Percentiles rank a stretch among this genome's conserved stretches.
phyloP scores from a whole-genome alignment of 2,329 filamentous ascomycete genomes.

The Epichloe bromicola region DNA sequence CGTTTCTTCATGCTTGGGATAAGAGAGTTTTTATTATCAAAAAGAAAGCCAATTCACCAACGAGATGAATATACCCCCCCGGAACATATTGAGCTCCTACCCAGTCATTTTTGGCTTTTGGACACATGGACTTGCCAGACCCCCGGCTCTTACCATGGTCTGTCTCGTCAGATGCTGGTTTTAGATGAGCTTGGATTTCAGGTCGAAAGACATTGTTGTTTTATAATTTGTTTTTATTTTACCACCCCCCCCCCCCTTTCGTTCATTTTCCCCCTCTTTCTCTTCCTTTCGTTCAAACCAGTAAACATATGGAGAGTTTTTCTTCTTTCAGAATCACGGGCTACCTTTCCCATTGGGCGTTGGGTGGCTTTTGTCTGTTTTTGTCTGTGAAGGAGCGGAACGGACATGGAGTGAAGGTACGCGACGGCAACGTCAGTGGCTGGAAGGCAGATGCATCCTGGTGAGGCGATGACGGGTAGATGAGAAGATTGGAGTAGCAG shows the following conservation, averaged over 20 bases:
- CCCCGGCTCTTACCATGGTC: background rate
- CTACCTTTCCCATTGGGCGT: slow-evolving; percentile 2
- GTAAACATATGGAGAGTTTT: background rate
- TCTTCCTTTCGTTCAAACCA: background rate
- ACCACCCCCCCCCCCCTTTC: background rate
- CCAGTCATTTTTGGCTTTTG: background rate
- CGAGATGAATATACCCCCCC: slow-evolving; percentile 6
- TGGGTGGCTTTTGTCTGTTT: background rate
- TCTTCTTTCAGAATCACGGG: background rate
- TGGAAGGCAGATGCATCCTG: background rate
- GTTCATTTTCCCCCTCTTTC: background rate
- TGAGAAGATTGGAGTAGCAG: slow-evolving; percentile 1
- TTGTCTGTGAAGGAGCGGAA: background rate
- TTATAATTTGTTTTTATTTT: slow-evolving; percentile 1
- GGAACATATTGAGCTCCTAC: slow-evolving; percentile 3
- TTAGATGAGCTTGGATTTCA: slow-evolving; percentile 2
- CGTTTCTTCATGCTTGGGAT: background rate
- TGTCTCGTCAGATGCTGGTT: background rate
- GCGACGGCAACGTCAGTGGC: background rate
- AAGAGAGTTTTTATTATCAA: background rate
- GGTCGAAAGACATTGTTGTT: slow-evolving; percentile 1
- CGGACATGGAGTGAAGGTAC: background rate
- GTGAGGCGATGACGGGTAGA: background rate
- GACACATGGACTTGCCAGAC: background rate
- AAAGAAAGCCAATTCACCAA: background rate